A percentile compares a stretch with the other conserved stretches of the same genome.
Evolutionary conservation across 169 alveolate species (phyloP).

Genomic region (Cystoisospora suis): DNA sequence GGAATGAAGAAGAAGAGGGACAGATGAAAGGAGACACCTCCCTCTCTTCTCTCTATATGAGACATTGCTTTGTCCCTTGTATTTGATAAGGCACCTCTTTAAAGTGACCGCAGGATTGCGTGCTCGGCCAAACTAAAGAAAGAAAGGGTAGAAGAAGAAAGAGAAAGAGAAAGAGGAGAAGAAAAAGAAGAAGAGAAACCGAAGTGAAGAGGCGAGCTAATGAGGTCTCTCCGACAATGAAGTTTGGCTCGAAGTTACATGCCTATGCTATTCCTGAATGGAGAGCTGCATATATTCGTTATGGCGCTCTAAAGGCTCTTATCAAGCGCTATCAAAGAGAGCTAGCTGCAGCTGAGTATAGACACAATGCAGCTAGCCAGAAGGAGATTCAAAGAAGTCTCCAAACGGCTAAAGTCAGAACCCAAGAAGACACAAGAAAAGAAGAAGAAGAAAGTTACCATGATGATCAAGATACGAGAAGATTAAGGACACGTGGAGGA

Average conservation of each 20-base stretch:
- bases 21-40: no score
- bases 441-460: neutral
- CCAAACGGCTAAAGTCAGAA: no score
- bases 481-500: neutral
- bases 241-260: slow-evolving; percentile 58
- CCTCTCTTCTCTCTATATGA: no score
- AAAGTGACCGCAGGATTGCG: no score
- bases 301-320: slow-evolving; percentile 30
- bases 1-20: no score
- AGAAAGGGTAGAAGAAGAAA: neutral
- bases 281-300: slow-evolving; percentile 43
- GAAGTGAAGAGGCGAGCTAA: neutral
- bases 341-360: neutral
- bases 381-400: no score
- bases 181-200: neutral
- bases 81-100: no score
- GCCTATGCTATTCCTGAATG: slow-evolving; percentile 64
- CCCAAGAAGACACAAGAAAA: no score
- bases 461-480: neutral
- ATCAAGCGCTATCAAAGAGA: slow-evolving; percentile 10
- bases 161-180: neutral
- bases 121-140: no score
- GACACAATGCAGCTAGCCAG: neutral
- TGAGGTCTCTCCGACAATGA: slow-evolving; percentile 14
- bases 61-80: no score